Evolutionary conservation across 2,329 filamentous ascomycete genomes (phyloP).

Genomic region (Arthrocladium fulminans): DNA sequence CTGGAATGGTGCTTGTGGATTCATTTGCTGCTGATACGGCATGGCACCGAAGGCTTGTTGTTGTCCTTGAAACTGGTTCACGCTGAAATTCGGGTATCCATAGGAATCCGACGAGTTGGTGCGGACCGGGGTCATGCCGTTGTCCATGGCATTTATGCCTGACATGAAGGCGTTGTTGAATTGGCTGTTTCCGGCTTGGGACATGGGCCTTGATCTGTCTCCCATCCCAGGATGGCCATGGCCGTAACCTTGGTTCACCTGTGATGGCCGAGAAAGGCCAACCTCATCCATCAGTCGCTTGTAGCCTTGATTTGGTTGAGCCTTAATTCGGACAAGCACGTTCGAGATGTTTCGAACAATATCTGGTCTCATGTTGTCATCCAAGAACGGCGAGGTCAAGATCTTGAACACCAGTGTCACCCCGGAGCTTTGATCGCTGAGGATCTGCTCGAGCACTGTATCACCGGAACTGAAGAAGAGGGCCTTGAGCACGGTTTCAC

Average conservation of each 20-base stretch:
- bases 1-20: constrained; percentile 50
- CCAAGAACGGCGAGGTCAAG: constrained; percentile 92
- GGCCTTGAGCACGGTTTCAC: constrained; percentile 80
- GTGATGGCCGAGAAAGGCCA: constrained; percentile 50
- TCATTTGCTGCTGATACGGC: constrained; percentile 32
- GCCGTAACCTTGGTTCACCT: constrained; percentile 29
- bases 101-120: constrained; percentile 28
- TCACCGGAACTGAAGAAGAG: constrained; percentile 88
- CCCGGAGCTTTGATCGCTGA: constrained; percentile 83
- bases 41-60: constrained; percentile 32
- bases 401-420: constrained; percentile 98
- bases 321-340: constrained; percentile 82
- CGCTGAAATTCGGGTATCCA: constrained; percentile 32
- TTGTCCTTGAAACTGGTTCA: constrained; percentile 30
- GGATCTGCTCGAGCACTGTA: constrained; percentile 76
- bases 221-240: constrained; percentile 32
- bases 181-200: constrained; percentile 29
- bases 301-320: constrained; percentile 88
- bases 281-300: constrained; percentile 99
- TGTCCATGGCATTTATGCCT: constrained; percentile 30
- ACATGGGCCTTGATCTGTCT: constrained; percentile 34
- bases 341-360: constrained; percentile 88
- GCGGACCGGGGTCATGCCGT: constrained; percentile 28
- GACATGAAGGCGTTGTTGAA: constrained; percentile 34
- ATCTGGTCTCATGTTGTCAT: constrained; percentile 77